A percentile compares a stretch with the other conserved stretches of the same genome.
These are phyloP conservation scores for Adansonia digitata DNA, from an alignment of 345 rosid genomes.

Conservation along the genomic window DNA sequence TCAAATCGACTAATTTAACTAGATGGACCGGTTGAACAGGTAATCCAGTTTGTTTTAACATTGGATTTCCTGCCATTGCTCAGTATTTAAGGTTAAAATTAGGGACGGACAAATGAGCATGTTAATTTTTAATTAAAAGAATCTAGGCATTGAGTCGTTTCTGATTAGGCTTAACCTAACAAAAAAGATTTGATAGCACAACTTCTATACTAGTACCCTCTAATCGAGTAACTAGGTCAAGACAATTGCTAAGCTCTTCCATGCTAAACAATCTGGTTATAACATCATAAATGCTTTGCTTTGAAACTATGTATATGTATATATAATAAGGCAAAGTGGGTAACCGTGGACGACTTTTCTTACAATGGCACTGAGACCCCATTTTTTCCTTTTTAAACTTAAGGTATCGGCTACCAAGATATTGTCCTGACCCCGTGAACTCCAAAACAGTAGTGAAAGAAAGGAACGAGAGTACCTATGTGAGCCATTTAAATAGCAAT, in stretches of 20 bases:
- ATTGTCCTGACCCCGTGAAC: constrained; percentile 17
- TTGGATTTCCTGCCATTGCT: no score
- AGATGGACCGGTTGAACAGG: no score
- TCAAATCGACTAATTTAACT: no score
- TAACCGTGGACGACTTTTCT: not conserved
- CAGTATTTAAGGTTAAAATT: no score
- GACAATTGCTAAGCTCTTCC: not conserved
- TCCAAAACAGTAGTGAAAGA: constrained; percentile 6
- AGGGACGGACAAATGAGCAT: no score
- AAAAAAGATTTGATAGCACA: no score
- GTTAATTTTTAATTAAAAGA: not conserved
- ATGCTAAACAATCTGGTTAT: not conserved
- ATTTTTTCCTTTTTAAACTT: not conserved
- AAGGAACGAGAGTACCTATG: no score
- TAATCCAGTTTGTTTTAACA: no score
- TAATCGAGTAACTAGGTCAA: no score
- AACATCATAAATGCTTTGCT: not conserved
- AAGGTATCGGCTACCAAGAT: not conserved
- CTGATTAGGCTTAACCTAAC: not conserved
- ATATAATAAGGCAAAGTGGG: not conserved
- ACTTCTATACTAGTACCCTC: no score
- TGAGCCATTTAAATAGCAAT: no score
- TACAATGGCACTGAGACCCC: not conserved
- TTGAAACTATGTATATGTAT: not conserved
- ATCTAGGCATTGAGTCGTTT: not conserved